Base-by-base conservation (phyloP, 2,329 filamentous ascomycete genomes). In the Penicillium sp. region DNA sequence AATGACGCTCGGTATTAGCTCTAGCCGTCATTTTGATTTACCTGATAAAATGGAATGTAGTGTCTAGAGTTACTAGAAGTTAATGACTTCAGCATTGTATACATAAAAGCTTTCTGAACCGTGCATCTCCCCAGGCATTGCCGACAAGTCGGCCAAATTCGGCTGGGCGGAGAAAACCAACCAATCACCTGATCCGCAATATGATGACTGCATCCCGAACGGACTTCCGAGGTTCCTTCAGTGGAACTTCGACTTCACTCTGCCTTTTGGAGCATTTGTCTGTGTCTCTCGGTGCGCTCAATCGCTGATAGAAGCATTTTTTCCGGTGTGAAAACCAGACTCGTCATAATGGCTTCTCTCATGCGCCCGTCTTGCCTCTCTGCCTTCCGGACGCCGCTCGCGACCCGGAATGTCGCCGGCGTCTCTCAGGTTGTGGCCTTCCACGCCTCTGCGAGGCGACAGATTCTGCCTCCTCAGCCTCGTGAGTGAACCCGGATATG, bases 401-500 rank as follows among this genome's bases (percentile, higher is more conserved):
- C 71, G 66, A 73, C 70, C 66, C 73, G 70, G 68, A 75, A 76
- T 71, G 70, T 67, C 54, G 52, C 68, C 59, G 71, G 71, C 41
- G 68, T 75, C 60, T 79, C 81, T 69, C 84, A 88, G 78, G 84
- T 89, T 71, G 90, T 93, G 68, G 89, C 91, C 70, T 97, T 99
- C 86, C 93, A 97, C 81, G 91, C 90, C 73, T 92, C 91, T 47
- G 85, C 88, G 79, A 86, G 87, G 80, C 86, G 87, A 78, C 84
- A 85, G 75, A 90, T 94, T 74, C 85, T 99, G 61, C 92, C 94
- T 63, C 89, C 93, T 60, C 86, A 91, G 68, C 93, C 93, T 73
- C 95, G 93, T 95, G 84, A 81, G 90, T 86, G 35, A 38, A 49
- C 31, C 44, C 13, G 4, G 13, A 35, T 53, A 54, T 50, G 23